A percentile compares a stretch with the other conserved stretches of the same genome.
Conservation (phyloP, 2,329 filamentous ascomycete species). For the Claviceps paspali region DNA sequence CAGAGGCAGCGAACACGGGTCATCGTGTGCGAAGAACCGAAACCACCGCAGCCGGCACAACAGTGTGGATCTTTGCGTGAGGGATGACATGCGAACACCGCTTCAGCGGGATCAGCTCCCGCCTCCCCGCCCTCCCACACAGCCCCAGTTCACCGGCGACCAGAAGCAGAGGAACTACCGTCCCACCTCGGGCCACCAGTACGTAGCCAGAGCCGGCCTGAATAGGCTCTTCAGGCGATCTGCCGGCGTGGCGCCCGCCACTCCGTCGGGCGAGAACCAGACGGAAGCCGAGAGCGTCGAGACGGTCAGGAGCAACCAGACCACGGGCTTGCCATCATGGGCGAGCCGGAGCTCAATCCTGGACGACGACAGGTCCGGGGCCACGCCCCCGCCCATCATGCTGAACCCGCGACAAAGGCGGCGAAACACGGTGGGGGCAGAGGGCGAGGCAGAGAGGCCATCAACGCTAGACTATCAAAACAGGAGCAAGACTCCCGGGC, state of each 20-base stretch:
- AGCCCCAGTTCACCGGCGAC: slow-evolving; percentile 10
- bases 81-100: slow-evolving; percentile 12
- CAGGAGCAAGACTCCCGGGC: slow-evolving; percentile 3
- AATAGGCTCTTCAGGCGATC: slow-evolving; percentile 38
- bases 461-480: slow-evolving; percentile 4
- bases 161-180: slow-evolving; percentile 31
- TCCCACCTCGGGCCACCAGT: slow-evolving; percentile 30
- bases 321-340: slow-evolving; percentile 26
- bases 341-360: slow-evolving; percentile 17
- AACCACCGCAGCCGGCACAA: slow-evolving; percentile 10
- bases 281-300: slow-evolving; percentile 7
- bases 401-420: slow-evolving; percentile 24
- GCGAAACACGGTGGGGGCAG: slow-evolving; percentile 12
- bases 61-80: slow-evolving; percentile 17
- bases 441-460: slow-evolving; percentile 8
- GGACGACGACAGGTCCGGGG: slow-evolving; percentile 30
- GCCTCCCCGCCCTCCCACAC: not conserved
- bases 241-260: slow-evolving; percentile 15
- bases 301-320: slow-evolving; percentile 9
- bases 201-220: slow-evolving; percentile 28
- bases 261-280: not conserved
- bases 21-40: slow-evolving; percentile 10
- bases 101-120: slow-evolving; percentile 11
- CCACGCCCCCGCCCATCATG: slow-evolving; percentile 42
- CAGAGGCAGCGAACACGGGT: slow-evolving; percentile 1